These are phyloP conservation scores for Lophium mytilinum DNA, from an alignment of 495 filamentous ascomycete genomes.

Conservation along the genomic window DNA sequence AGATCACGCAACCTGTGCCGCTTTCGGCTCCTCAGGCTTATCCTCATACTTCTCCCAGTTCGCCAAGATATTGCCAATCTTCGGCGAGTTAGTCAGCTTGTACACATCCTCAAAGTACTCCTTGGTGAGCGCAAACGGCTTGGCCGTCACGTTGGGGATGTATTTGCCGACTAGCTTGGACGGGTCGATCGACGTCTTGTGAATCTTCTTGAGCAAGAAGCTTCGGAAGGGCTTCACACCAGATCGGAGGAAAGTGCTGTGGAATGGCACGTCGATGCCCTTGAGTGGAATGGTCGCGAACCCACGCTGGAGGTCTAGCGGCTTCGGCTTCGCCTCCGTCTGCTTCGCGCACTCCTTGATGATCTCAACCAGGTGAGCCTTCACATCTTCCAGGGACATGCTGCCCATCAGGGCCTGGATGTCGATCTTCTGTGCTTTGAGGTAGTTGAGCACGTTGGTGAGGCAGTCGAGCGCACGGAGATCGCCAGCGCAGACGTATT, in stretches of 20 bases:
- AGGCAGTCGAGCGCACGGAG: constrained; percentile 91
- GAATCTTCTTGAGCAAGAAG: constrained; percentile 98
- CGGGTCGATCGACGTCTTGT: constrained; percentile 95
- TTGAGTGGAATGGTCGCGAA: constrained; percentile 94
- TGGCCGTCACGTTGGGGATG: constrained; percentile 95
- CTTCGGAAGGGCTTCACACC: constrained; percentile 97
- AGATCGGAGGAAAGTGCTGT: constrained; percentile 92
- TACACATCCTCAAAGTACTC: constrained; percentile 99
- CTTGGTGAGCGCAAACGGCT: constrained; percentile 89
- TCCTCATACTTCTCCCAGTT: constrained; percentile 70
- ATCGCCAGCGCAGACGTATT: constrained; percentile 97
- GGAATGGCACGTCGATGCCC: constrained; percentile 98
- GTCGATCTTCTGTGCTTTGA: constrained; percentile 93
- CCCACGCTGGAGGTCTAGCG: constrained; percentile 81
- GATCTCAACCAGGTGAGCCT: constrained; percentile 74
- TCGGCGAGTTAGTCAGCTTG: constrained; percentile 81
- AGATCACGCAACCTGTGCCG: constrained; percentile 7
- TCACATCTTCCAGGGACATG: constrained; percentile 74
- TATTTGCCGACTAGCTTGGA: constrained; percentile 96
- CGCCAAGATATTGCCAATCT: constrained; percentile 80
- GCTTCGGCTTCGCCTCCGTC: constrained; percentile 79
- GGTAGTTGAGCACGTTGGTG: constrained; percentile 82
- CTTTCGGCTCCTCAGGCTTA: constrained; percentile 26
- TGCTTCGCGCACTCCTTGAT: constrained; percentile 75
- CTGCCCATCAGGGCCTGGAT: constrained; percentile 84